phyloP scores from a whole-genome alignment of 2,329 filamentous ascomycete genomes.

The Alternaria dauci region DNA sequence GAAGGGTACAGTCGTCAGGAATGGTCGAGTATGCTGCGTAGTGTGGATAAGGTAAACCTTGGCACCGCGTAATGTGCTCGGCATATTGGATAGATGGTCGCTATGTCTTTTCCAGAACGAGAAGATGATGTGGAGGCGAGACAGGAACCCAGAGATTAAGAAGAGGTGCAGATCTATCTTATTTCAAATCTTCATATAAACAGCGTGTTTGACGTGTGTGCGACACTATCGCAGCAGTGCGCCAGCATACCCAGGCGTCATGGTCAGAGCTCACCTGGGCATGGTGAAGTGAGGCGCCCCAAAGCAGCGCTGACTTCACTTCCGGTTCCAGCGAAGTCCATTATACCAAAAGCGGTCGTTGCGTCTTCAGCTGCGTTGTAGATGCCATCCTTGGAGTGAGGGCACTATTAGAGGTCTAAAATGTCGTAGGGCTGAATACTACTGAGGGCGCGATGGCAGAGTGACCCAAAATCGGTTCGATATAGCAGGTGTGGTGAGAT shows the following conservation, averaged over 20 bases:
- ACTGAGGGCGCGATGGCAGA: neutral
- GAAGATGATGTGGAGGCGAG: neutral
- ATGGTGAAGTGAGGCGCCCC: neutral
- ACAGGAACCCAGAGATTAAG: neutral
- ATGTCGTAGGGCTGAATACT: neutral
- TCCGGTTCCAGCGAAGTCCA: neutral
- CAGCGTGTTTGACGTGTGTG: neutral
- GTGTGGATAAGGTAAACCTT: constrained; percentile 24
- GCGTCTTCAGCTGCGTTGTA: neutral
- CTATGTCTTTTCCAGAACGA: neutral
- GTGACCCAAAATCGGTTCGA: neutral
- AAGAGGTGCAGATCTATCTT: neutral
- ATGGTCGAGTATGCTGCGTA: constrained; percentile 12
- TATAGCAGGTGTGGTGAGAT: neutral
- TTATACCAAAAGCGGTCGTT: neutral
- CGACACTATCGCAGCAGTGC: neutral
- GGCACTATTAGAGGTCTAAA: neutral
- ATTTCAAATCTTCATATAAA: neutral
- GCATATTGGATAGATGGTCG: neutral
- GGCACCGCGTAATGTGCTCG: neutral
- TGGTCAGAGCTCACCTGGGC: neutral
- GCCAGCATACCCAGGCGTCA: neutral
- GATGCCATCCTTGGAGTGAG: neutral
- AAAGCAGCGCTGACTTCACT: constrained; percentile 1
- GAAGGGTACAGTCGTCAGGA: constrained; percentile 24